Base-by-base conservation (phyloP, 2,329 filamentous ascomycete genomes). In the Amphichorda felina region DNA sequence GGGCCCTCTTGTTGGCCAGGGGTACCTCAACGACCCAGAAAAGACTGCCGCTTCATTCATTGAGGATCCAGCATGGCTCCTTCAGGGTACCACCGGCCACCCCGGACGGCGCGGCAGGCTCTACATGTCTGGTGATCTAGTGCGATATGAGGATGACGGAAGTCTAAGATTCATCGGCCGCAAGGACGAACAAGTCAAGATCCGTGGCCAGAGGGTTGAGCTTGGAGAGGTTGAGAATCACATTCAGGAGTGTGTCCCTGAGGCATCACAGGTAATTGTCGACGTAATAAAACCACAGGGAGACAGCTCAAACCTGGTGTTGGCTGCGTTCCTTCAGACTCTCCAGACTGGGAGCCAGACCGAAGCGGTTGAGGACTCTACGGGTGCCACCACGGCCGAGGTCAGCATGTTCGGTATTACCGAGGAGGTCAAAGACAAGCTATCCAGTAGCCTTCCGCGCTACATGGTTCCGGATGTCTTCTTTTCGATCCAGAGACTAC, bases 131-230 rank as follows among this genome's bases (percentile, higher is more conserved):
- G 63, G 64, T n/a, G 49, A 54, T 34, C 31, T 53, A 33, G 45
- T 50, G 29, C 34, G 45, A 38, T 44, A 48, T 44, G 49, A 58
- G 27, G 38, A 47, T 22, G 36, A 52, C 47, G 40, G 51, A 40
- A 34, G 46, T 38, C 13, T 61, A 42, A 30, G 36, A 45, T 53
- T 47, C 33, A 24, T 47, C 7, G 46, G 46, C 33, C 56, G 70
- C 25, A 67, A 66, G 42, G 70, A 74, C 43, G 39, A 35, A 5
- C 49, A 53, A 46, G 59, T 74, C 19, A 75, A 75, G 47, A 51
- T 75, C 13, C 57, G 61, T 24, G 74, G 75, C 18, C 71, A 63
- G 21, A 44, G 45, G 6, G 34, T 70, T 37, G 74, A 67, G 49
- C 52, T 67, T 2, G 43, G 43, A 13, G 49, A 53, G 8, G 40